Evolutionary conservation across 2,329 filamentous ascomycete genomes (phyloP).

Genomic region (Cladorrhinum sp.): DNA sequence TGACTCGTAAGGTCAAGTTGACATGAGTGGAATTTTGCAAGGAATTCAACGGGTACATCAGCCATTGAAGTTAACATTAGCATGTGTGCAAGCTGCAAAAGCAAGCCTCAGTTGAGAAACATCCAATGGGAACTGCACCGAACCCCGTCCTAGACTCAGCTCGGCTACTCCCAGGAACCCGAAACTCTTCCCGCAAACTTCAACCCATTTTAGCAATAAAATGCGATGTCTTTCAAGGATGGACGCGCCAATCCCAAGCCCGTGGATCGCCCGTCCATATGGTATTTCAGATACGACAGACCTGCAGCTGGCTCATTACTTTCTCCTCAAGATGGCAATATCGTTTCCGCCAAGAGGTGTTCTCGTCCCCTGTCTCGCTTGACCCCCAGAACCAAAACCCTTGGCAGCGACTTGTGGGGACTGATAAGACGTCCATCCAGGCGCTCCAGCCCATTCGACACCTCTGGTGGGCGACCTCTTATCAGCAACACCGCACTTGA

Average conservation of each 20-base stretch:
- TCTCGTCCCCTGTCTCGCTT: background rate
- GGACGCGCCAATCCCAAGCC: background rate
- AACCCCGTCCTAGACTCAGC: background rate
- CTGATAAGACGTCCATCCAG: constrained; percentile 3
- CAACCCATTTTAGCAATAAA: constrained; percentile 6
- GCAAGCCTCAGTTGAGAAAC: background rate
- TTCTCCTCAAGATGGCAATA: background rate
- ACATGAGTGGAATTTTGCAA: too few relatives aligned
- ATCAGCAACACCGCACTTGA: constrained; percentile 4
- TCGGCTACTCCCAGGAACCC: background rate
- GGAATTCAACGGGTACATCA: background rate
- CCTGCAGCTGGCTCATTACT: background rate
- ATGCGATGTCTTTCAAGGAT: background rate
- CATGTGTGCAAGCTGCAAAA: background rate
- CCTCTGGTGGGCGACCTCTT: background rate
- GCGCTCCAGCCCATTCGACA: background rate
- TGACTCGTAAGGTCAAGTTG: background rate
- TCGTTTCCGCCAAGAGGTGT: constrained; percentile 1
- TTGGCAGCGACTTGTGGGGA: constrained; percentile 6
- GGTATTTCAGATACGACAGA: background rate
- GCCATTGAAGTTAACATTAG: background rate
- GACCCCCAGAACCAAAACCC: constrained; percentile 3
- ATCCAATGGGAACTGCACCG: background rate
- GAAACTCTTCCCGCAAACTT: background rate
- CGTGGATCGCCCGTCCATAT: constrained; percentile 2